Conservation (phyloP, 148 eudicot genomes). For the Fagopyrum tataricum region DNA sequence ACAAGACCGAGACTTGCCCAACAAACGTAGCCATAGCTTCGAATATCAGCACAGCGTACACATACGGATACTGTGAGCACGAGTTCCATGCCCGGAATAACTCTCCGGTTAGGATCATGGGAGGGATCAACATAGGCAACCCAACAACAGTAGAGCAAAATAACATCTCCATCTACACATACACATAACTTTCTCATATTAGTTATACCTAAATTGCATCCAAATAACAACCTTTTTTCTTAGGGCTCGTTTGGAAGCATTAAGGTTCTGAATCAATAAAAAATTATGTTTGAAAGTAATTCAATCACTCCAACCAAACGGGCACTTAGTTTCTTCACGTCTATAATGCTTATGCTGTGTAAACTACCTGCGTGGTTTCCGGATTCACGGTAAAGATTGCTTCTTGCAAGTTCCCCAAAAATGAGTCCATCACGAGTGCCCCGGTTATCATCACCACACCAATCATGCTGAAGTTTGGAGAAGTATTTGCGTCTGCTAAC, state of each 20-base stretch:
- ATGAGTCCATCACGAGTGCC: slow-evolving; percentile 83
- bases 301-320: no score
- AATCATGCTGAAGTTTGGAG: slow-evolving; percentile 74
- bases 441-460: slow-evolving; percentile 84
- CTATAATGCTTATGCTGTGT: not conserved
- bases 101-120: slow-evolving; percentile 89
- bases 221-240: not conserved
- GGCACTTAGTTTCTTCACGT: not conserved
- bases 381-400: slow-evolving; percentile 89
- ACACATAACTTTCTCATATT: not conserved
- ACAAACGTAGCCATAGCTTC: slow-evolving; percentile 96
- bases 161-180: slow-evolving; percentile 77
- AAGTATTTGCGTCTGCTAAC: slow-evolving; percentile 78
- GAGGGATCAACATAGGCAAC: slow-evolving; percentile 86
- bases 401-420: slow-evolving; percentile 86
- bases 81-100: slow-evolving; percentile 72
- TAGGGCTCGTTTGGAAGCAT: no score
- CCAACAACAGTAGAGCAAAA: slow-evolving; percentile 94
- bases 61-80: slow-evolving; percentile 83
- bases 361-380: slow-evolving; percentile 74
- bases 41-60: slow-evolving; percentile 74
- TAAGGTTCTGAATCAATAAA: no score
- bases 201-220: no score
- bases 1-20: slow-evolving; percentile 95
- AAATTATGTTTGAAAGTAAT: no score